phyloP scores from a whole-genome alignment of 441 rosid species.

The Lepidium campestre region DNA sequence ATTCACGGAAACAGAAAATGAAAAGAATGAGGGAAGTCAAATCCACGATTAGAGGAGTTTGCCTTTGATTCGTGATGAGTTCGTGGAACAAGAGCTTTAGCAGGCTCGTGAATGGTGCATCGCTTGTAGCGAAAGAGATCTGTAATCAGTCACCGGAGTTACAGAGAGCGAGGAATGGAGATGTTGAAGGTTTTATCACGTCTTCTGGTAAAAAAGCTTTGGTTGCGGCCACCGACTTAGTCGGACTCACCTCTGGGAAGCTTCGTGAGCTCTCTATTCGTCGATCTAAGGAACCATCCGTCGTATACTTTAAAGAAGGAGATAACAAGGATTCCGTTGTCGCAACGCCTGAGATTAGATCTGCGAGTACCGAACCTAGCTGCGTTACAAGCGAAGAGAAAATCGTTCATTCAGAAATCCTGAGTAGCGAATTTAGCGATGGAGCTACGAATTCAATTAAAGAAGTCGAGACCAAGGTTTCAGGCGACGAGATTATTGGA shows the following conservation, averaged over 20 bases:
- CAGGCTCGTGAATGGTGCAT: constrained; percentile 59
- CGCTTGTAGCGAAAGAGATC: constrained; percentile 72
- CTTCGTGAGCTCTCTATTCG: constrained; percentile 49
- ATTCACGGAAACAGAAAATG: background rate
- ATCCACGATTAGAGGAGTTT: background rate
- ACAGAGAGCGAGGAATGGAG: constrained; percentile 42
- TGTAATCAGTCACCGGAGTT: constrained; percentile 45
- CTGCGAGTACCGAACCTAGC: constrained; percentile 13
- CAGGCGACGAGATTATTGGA: constrained; percentile 16
- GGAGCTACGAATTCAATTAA: constrained; percentile 15
- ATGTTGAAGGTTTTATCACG: constrained; percentile 47
- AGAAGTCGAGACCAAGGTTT: constrained; percentile 27
- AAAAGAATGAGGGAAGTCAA: background rate
- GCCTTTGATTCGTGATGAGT: constrained; percentile 37
- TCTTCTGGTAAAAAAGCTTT: constrained; percentile 59
- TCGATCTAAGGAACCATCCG: constrained; percentile 54
- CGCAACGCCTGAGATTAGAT: constrained; percentile 20
- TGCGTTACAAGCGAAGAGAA: background rate
- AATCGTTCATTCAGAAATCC: constrained; percentile 4
- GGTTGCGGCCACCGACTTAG: constrained; percentile 63
- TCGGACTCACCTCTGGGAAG: constrained; percentile 72
- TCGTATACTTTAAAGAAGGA: constrained; percentile 41
- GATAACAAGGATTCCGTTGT: constrained; percentile 9
- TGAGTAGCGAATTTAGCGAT: background rate
- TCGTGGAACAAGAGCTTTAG: constrained; percentile 31